Percentiles rank a stretch among this genome's conserved stretches.
phyloP scores from a whole-genome alignment of 768 basidiomycete genomes.

The Porphyrellus cyaneotinctus region DNA sequence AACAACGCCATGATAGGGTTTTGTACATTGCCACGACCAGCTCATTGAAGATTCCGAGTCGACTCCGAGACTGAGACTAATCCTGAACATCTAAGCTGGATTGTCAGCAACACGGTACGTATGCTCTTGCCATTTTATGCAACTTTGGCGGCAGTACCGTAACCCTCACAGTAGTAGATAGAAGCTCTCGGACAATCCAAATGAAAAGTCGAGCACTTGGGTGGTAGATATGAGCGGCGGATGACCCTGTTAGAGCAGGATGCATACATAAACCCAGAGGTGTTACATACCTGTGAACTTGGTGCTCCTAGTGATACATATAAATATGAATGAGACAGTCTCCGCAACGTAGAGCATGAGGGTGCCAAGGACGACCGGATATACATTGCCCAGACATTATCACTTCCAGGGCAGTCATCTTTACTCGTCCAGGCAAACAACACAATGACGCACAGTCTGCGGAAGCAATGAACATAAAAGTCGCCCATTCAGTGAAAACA shows the following conservation, averaged over 20 bases:
- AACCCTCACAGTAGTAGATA: too few relatives aligned
- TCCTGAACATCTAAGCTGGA: too few relatives aligned
- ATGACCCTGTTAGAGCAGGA: neutral
- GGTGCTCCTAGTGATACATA: neutral
- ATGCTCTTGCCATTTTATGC: too few relatives aligned
- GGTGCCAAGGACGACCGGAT: neutral
- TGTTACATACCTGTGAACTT: neutral
- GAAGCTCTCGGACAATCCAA: too few relatives aligned
- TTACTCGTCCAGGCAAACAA: neutral
- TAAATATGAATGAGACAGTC: neutral
- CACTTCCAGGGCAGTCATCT: slow-evolving; percentile 1
- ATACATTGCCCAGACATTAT: slow-evolving; percentile 15
- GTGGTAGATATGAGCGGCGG: neutral
- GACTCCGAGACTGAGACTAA: too few relatives aligned
- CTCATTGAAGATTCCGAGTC: too few relatives aligned
- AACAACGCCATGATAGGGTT: too few relatives aligned
- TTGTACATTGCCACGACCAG: too few relatives aligned
- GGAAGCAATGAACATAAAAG: neutral
- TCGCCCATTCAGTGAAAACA: neutral
- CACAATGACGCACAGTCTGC: slow-evolving; percentile 9
- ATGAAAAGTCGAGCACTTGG: slow-evolving; percentile 1
- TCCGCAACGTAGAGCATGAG: slow-evolving; percentile 7
- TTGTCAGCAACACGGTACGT: too few relatives aligned
- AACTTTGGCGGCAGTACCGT: too few relatives aligned
- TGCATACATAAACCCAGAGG: neutral